Conservation (phyloP, 73 alveolate genomes). For the Tetrahymena borealis region DNA sequence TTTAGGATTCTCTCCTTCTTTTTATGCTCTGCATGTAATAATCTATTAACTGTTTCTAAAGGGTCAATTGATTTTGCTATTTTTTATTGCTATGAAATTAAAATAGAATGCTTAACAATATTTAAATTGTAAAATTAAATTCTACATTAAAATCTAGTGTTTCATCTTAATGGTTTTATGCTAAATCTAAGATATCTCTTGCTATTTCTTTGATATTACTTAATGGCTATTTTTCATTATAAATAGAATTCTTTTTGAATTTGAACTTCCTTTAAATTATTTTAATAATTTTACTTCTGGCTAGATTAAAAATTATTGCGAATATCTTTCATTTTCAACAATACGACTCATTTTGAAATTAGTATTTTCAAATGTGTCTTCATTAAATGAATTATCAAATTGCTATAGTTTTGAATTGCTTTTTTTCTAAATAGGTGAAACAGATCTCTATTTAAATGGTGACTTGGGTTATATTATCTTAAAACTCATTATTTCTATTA, state of each 20-base stretch:
- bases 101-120: background rate
- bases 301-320: too few species aligned
- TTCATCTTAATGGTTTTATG: background rate
- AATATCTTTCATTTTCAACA: background rate
- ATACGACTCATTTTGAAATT: background rate
- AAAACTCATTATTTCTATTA: background rate
- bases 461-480: background rate
- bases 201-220: background rate
- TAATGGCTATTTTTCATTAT: background rate
- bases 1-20: background rate
- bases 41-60: background rate
- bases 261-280: too few species aligned
- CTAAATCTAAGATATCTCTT: background rate
- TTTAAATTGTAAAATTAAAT: background rate
- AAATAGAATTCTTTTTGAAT: too few species aligned
- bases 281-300: background rate
- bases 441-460: background rate
- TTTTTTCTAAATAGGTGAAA: background rate
- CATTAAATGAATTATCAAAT: background rate
- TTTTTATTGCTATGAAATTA: background rate
- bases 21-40: background rate
- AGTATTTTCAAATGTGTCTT: background rate
- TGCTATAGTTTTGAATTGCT: background rate
- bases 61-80: background rate
- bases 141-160: background rate